A percentile compares a stretch with the other conserved stretches of the same genome.
phyloP scores from a whole-genome alignment of 352 stramenopile genomes.

The Phytophthora citrophthora region DNA sequence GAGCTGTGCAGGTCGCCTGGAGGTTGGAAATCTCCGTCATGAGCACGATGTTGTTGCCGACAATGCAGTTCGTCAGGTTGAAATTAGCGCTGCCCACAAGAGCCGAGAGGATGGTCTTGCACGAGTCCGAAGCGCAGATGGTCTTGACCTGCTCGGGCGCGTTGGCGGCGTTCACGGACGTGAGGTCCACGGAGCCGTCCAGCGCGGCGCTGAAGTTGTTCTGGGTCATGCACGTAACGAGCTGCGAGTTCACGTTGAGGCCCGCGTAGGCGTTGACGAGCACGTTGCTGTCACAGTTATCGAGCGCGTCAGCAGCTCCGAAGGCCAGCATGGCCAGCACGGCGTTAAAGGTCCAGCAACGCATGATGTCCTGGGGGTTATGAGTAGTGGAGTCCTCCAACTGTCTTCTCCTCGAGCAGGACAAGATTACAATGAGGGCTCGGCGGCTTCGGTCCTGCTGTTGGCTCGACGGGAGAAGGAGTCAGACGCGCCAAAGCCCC shows the following conservation, averaged over 20 bases:
- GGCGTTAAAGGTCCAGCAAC: constrained; percentile 22
- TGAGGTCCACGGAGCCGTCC: constrained; percentile 51
- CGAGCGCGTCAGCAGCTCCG: constrained; percentile 25
- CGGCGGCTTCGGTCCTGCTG: neutral
- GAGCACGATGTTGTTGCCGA: constrained; percentile 55
- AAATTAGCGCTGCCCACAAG: constrained; percentile 58
- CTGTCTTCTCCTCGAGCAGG: constrained; percentile 38
- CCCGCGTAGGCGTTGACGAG: constrained; percentile 56
- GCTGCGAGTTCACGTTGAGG: constrained; percentile 53
- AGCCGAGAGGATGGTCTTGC: constrained; percentile 48
- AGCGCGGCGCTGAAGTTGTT: constrained; percentile 60
- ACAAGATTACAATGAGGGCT: constrained; percentile 45
- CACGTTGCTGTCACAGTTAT: constrained; percentile 49
- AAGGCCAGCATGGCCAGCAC: constrained; percentile 28
- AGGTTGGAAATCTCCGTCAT: constrained; percentile 57
- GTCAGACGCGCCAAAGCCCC: constrained; percentile 12
- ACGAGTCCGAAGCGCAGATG: constrained; percentile 50
- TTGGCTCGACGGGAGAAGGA: constrained; percentile 12
- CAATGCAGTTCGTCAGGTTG: constrained; percentile 60
- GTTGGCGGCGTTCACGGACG: constrained; percentile 39
- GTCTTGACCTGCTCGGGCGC: constrained; percentile 43
- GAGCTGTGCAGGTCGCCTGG: constrained; percentile 44
- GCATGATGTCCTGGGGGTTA: constrained; percentile 17
- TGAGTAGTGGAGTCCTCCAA: constrained; percentile 7
- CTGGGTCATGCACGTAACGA: constrained; percentile 56